Evolutionary conservation across 768 basidiomycete genomes (phyloP).

Genomic region (Calocybe indica): DNA sequence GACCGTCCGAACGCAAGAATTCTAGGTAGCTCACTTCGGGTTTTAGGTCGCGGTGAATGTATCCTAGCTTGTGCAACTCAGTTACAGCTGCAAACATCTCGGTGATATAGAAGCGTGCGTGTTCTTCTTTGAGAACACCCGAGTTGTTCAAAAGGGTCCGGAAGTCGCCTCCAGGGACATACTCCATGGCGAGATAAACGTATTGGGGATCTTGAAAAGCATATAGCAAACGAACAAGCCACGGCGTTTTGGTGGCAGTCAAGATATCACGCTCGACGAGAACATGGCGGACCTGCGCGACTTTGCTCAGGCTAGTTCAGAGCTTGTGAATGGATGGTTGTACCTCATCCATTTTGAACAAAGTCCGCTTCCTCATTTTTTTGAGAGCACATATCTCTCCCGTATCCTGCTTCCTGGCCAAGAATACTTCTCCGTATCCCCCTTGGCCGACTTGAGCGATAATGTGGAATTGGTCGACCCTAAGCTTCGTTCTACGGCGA

Average conservation of each 20-base stretch:
- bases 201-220: conserved; percentile 92
- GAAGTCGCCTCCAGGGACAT: conserved; percentile 98
- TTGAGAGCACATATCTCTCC: conserved; percentile 96
- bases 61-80: conserved; percentile 94
- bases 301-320: not conserved
- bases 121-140: conserved; percentile 95
- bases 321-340: conserved; percentile 8
- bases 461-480: conserved; percentile 94
- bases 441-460: conserved; percentile 99
- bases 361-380: conserved; percentile 92
- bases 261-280: conserved; percentile 97
- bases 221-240: conserved; percentile 92
- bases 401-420: conserved; percentile 92
- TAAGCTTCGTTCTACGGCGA: conserved; percentile 86
- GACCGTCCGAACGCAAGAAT: not conserved
- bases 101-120: conserved; percentile 93
- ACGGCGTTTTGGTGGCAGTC: conserved; percentile 95
- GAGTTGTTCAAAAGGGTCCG: conserved; percentile 96
- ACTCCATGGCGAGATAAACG: conserved; percentile 99
- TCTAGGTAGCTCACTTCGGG: conserved; percentile 64
- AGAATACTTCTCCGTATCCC: conserved; percentile 96
- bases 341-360: conserved; percentile 99
- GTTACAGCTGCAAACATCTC: conserved; percentile 97
- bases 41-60: conserved; percentile 97
- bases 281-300: conserved; percentile 86